A percentile compares a stretch with the other conserved stretches of the same genome.
Conservation (phyloP, 2,329 filamentous ascomycete genomes). For the Dactylella cylindrospora region DNA sequence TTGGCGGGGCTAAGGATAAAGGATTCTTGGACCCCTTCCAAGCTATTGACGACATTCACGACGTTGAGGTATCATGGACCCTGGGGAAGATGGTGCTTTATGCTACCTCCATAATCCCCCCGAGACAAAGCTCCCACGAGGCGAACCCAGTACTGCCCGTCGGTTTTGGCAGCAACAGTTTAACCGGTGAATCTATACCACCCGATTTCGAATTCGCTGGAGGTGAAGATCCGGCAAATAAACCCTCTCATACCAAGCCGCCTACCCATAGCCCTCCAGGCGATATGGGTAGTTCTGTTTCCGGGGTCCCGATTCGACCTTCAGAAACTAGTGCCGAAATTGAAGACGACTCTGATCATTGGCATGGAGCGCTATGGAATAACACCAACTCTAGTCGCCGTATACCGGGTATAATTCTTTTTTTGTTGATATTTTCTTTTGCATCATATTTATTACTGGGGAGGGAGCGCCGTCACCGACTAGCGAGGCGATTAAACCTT, state of each 20-base stretch:
- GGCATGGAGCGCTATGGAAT: conserved; percentile 43
- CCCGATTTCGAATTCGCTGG: conserved; percentile 78
- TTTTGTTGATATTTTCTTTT: conserved; percentile 63
- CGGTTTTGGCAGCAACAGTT: conserved; percentile 82
- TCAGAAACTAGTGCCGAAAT: neutral
- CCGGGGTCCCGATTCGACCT: conserved; percentile 12
- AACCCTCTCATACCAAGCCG: conserved; percentile 5
- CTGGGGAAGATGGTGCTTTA: conserved; percentile 95
- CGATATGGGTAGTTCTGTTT: conserved; percentile 5
- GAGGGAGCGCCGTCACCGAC: conserved; percentile 65
- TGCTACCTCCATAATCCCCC: conserved; percentile 81
- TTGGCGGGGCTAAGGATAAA: conserved; percentile 69
- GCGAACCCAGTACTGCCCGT: conserved; percentile 65
- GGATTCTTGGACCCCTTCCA: conserved; percentile 84
- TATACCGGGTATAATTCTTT: conserved; percentile 71
- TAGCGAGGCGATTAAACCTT: conserved; percentile 49
- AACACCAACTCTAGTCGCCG: conserved; percentile 50
- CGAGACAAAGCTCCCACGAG: conserved; percentile 53
- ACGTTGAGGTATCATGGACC: conserved; percentile 94
- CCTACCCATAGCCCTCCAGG: neutral
- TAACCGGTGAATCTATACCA: conserved; percentile 58
- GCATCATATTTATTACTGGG: conserved; percentile 74
- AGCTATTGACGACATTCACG: conserved; percentile 87
- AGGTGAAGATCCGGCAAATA: conserved; percentile 1
- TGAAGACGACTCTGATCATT: conserved; percentile 38